Evolutionary conservation across 140 eudicot species (phyloP), one percentile per base, ranked within the genome.

Genomic region (Flaveria floridana): DNA sequence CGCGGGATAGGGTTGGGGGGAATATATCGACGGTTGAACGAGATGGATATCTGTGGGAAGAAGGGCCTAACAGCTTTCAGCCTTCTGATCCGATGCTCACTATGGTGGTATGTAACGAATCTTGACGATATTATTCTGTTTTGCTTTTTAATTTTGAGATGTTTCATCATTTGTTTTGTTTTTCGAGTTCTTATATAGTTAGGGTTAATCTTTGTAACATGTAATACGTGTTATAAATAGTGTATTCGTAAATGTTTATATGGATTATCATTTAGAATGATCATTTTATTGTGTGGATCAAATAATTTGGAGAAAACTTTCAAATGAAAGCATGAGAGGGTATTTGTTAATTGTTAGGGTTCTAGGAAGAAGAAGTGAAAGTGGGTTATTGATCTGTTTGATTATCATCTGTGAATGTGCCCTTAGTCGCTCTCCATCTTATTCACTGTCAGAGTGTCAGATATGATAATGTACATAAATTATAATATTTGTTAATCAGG

Each of bases 21-120:
- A 92, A 89, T 65, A 89, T 92, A 15, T 83, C 68, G 19, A 92
- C 98, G 19, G 80, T 89, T 64, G 95, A 87, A 77, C 76, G 79
- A 69, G 95, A 92, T 68, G 98, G 98, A 2, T 89, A 84, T 74
- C 80, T 89, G 0, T 92, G 96, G 96, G 98, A 92, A 83, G 96
- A 92, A 77, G 98, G 98, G 2, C 98, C 98, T 15, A 92, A 92
- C 50, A 92, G 98, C 77, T 92, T 92, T 64, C 98, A 92, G 71
- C 98, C 98, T 0, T 89, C 96, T 7, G 97, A 89, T 77, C 74
- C 97, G 1, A 85, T 92, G 87, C 96, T 92, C 53, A 86, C 90
- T 23, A 84, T 89, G 88, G 95, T 88, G 85, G 96, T 89, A 82
- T 51, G 83, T 42, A 0, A 1, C 59, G 30, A 42, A 41, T 8